phyloP scores from a whole-genome alignment of 768 basidiomycete species.

The Lentinula lateritia region DNA sequence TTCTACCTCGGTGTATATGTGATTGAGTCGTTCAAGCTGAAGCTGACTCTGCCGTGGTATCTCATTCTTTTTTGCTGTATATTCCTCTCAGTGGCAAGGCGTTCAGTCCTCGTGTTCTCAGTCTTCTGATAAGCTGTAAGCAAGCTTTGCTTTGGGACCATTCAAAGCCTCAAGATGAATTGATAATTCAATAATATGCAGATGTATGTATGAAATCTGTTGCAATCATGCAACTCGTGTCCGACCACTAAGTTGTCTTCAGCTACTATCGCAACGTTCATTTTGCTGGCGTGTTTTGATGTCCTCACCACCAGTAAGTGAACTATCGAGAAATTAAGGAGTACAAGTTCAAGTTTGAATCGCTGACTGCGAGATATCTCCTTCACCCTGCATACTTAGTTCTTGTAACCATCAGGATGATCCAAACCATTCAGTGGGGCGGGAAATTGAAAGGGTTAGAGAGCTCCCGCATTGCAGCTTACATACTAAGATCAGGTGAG shows the following conservation, averaged over 20 bases:
- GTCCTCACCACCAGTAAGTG: background rate
- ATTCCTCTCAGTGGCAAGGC: background rate
- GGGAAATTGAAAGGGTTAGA: background rate
- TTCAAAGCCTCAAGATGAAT: too few species aligned
- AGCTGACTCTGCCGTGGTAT: too few species aligned
- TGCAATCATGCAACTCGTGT: background rate
- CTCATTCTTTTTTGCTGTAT: too few species aligned
- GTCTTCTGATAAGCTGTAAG: background rate
- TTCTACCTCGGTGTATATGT: too few species aligned
- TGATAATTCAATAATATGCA: background rate
- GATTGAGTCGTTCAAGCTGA: too few species aligned
- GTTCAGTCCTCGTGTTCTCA: background rate
- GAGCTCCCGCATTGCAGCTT: background rate
- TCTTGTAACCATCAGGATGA: background rate
- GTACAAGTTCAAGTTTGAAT: background rate
- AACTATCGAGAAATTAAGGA: too few species aligned
- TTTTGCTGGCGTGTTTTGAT: background rate
- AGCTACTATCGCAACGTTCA: background rate
- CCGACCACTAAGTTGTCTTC: background rate
- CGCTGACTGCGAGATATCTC: background rate
- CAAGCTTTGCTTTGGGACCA: background rate
- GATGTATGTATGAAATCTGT: background rate
- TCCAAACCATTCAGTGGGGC: background rate
- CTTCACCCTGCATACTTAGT: background rate
- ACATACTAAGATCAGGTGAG: background rate